Base-by-base conservation (phyloP, 2,329 filamentous ascomycete species). In the Ophiocordyceps camponoti-leonardi region DNA sequence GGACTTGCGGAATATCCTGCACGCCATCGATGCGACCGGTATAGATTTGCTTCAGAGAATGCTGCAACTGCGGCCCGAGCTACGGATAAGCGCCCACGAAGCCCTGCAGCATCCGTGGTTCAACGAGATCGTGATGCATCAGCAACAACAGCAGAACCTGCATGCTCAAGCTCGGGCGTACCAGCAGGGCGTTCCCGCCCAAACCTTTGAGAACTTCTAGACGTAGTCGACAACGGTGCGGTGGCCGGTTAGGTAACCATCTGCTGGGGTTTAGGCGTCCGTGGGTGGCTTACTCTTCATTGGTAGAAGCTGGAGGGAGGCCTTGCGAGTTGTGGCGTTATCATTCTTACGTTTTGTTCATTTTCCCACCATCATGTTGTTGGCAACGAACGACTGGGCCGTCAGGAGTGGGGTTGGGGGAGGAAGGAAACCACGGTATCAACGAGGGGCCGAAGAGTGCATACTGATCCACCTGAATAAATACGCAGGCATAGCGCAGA, bases 101-200 rank as follows among this genome's bases (percentile, higher is more conserved):
- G 88, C 92, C 4, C 69, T 96, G 39, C 75, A 82, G 53, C 92
- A 98, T 61, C 85, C 83, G 0, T 98, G 92, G 92, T 98, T 98
- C 67, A 76, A 72, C 50, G 84, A 90, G 54, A 62, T 87, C 16
- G 67, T 79, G 14, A 69, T 77, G 55, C 69, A 73, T 48, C 69
- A 76, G 47, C 69, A 73, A 44, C 65, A 67, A 45, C 64, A 67
- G 39, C 61, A 62, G 35, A 58, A 56, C n/a, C 60, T 68, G 50
- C 67, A 70, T 49, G 60, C 65, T 14, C 67, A 69, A 47, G 58
- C 61, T 44, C 61, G 61, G 44, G 57, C 52, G 30, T 67, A 68
- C 47, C 58, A 62, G 31, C 65, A 64, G 45, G 51, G 58, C 22
- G 59, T 66, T 41, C 63, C 64, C 2, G 55, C 62, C 12, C 66